A percentile compares a stretch with the other conserved stretches of the same genome.
phyloP scores from a whole-genome alignment of 2,329 filamentous ascomycete species.

The Diatrype stigma region DNA sequence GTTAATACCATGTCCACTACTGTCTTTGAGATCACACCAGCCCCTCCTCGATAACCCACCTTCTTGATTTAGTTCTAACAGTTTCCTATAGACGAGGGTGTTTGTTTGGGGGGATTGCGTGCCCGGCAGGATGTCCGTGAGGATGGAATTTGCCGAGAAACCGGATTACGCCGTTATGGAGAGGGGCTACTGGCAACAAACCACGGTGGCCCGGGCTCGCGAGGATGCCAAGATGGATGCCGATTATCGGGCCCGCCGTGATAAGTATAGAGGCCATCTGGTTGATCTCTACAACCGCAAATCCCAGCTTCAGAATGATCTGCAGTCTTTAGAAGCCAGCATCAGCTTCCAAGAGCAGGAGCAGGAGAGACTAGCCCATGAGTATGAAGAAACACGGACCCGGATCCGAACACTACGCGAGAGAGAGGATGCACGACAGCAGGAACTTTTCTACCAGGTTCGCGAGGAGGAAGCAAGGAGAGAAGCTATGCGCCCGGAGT shows the following conservation, averaged over 20 bases:
- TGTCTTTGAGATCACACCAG: too few relatives aligned
- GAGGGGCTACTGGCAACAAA: constrained; percentile 19
- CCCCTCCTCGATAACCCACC: background rate
- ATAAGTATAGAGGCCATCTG: constrained; percentile 16
- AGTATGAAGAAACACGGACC: constrained; percentile 15
- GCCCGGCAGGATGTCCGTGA: constrained; percentile 17
- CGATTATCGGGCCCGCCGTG: constrained; percentile 17
- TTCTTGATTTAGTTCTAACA: background rate
- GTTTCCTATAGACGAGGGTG: background rate
- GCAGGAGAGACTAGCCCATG: constrained; percentile 18
- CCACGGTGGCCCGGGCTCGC: constrained; percentile 14
- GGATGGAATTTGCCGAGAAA: constrained; percentile 12
- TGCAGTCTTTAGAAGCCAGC: constrained; percentile 11
- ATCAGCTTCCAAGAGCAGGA: constrained; percentile 21
- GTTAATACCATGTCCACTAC: too few relatives aligned
- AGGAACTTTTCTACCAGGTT: constrained; percentile 15
- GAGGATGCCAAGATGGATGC: constrained; percentile 19
- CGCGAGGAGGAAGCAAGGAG: constrained; percentile 17
- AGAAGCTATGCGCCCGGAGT: constrained; percentile 13
- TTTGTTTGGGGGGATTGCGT: constrained; percentile 3
- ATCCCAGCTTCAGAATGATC: constrained; percentile 16
- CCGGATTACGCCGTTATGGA: constrained; percentile 20
- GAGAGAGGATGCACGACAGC: constrained; percentile 20
- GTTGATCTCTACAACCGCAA: constrained; percentile 18
- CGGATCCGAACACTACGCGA: constrained; percentile 13